Conservation (phyloP, 768 basidiomycete species). For the Tulasnella calospora region DNA sequence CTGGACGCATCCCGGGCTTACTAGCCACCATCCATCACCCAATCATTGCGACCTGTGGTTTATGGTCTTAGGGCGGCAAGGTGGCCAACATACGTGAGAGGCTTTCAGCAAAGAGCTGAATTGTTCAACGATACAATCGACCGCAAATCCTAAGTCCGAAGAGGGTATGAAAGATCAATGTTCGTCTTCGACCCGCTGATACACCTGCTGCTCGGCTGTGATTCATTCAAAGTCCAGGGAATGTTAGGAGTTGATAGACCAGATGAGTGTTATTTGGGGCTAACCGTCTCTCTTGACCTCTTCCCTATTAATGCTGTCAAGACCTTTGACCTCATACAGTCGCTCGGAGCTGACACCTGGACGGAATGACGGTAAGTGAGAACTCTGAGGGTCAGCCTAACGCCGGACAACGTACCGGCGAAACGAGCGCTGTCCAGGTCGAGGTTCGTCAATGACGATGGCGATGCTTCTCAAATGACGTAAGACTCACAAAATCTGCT, state of each 20-base stretch:
- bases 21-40: too few species aligned
- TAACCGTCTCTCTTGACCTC: conserved; percentile 27
- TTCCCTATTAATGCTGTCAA: conserved; percentile 25
- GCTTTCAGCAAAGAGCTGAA: background rate
- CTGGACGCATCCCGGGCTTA: too few species aligned
- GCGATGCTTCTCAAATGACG: background rate
- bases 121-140: background rate
- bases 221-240: background rate
- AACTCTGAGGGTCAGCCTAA: background rate
- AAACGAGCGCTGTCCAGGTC: conserved; percentile 13
- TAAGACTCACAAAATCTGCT: conserved; percentile 16
- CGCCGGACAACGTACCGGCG: background rate
- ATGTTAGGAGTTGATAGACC: background rate
- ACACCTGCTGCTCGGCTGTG: background rate
- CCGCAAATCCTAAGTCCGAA: background rate
- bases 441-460: background rate
- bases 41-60: too few species aligned
- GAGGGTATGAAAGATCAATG: background rate
- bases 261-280: background rate
- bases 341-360: conserved; percentile 15
- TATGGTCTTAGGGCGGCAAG: too few species aligned
- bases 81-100: background rate
- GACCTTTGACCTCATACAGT: conserved; percentile 16
- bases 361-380: background rate
- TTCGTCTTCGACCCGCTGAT: background rate